These are phyloP conservation scores for Plasmodium ovale DNA, from an alignment of 169 alveolate species.

Conservation along the genomic window DNA sequence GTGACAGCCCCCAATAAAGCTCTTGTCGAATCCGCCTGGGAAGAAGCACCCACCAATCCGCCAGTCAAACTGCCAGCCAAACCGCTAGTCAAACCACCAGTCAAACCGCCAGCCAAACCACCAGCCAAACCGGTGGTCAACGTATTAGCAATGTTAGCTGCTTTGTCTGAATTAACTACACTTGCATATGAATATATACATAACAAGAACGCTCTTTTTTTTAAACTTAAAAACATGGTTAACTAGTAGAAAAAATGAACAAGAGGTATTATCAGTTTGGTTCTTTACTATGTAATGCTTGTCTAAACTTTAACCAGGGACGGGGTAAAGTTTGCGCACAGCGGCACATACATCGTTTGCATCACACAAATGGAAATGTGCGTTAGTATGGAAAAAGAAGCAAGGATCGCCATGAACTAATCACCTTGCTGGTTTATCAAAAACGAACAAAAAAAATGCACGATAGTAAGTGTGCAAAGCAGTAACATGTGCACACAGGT, in stretches of 20 bases:
- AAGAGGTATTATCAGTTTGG: neutral
- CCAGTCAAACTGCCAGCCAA: neutral
- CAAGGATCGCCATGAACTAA: no score
- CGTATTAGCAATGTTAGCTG: neutral
- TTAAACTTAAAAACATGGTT: slow-evolving; percentile 30
- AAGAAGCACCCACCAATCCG: neutral
- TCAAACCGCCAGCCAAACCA: neutral
- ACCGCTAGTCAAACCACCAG: neutral
- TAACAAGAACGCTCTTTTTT: slow-evolving; percentile 4
- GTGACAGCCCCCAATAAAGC: neutral
- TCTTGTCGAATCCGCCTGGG: neutral
- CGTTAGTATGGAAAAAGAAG: no score
- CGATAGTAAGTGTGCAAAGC: no score
- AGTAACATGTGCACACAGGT: no score
- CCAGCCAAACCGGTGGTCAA: no score
- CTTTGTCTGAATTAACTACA: slow-evolving; percentile 13
- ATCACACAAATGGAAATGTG: no score
- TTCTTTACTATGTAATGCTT: no score
- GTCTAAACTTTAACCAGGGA: no score
- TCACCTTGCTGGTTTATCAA: no score
- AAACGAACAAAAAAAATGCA: no score
- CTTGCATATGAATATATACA: neutral
- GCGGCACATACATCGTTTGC: no score
- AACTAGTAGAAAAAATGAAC: neutral
- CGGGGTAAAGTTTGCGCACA: no score